These are phyloP conservation scores for Luffa aegyptiaca DNA, from an alignment of 306 rosid genomes.

Conservation along the genomic window DNA sequence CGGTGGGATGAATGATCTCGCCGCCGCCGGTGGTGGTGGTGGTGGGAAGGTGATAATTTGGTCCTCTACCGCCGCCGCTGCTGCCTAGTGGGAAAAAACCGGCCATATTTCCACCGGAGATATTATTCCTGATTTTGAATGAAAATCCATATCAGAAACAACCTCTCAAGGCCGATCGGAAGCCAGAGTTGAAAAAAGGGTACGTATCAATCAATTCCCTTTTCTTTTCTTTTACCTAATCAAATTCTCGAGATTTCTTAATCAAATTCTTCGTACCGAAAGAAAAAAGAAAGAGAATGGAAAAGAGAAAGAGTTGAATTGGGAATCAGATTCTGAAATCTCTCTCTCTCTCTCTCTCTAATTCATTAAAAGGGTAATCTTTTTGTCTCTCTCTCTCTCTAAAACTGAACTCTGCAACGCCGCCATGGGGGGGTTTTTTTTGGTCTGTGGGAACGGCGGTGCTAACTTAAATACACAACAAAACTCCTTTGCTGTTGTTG, in stretches of 20 bases:
- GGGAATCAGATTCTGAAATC: neutral
- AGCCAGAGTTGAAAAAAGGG: neutral
- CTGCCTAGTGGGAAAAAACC: slow-evolving; percentile 51
- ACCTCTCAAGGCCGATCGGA: neutral
- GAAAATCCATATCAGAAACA: slow-evolving; percentile 49
- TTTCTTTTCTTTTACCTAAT: neutral
- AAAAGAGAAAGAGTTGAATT: neutral
- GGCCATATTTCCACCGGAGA: slow-evolving; percentile 32
- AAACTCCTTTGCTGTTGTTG: neutral
- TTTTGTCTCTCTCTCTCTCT: neutral
- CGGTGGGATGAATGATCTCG: slow-evolving; percentile 5
- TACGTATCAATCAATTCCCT: neutral
- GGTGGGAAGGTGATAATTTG: slow-evolving; percentile 11
- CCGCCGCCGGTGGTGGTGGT: neutral
- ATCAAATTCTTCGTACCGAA: neutral
- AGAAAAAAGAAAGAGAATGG: neutral
- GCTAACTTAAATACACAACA: slow-evolving; percentile 1
- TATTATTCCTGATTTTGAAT: slow-evolving; percentile 25
- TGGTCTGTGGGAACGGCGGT: neutral
- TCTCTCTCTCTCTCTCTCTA: neutral
- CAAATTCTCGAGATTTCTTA: neutral
- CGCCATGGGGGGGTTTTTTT: neutral
- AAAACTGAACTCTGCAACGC: slow-evolving; percentile 6
- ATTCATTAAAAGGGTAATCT: neutral
- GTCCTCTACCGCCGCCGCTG: slow-evolving; percentile 18